These are phyloP conservation scores for Cinnamomum micranthum DNA, from an alignment of 164 flowering plant species.

Conservation along the genomic window DNA sequence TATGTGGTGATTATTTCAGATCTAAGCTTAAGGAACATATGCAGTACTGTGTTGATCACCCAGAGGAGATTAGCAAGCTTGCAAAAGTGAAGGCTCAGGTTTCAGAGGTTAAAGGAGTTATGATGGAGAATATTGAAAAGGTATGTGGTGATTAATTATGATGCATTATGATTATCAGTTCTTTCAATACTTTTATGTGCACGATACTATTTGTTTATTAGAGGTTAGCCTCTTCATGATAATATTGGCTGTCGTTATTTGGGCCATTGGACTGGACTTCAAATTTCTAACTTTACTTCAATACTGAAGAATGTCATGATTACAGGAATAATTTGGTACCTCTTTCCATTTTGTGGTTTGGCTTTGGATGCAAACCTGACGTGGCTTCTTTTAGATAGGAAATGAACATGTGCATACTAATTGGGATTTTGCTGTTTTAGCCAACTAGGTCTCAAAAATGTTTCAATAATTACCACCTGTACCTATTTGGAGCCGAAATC, in stretches of 20 bases:
- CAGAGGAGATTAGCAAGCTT: slow-evolving; percentile 28
- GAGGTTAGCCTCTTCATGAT: not conserved
- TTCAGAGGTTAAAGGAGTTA: slow-evolving; percentile 30
- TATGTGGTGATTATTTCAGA: slow-evolving; percentile 5
- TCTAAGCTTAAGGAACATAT: slow-evolving; percentile 24
- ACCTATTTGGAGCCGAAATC: not conserved
- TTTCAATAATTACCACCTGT: not conserved
- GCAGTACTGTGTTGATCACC: slow-evolving; percentile 27
- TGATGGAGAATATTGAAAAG: slow-evolving; percentile 34
- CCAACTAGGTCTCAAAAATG: not conserved
- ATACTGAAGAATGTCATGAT: too few species aligned
- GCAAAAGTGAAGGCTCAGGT: slow-evolving; percentile 36
- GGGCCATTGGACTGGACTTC: not conserved
- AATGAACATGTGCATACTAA: not conserved
- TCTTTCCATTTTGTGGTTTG: not conserved
- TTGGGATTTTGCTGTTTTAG: not conserved
- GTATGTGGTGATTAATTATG: slow-evolving; percentile 9
- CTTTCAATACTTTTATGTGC: not conserved
- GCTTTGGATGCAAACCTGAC: too few species aligned
- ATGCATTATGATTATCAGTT: too few species aligned
- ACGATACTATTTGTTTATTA: not conserved
- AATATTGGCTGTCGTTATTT: not conserved
- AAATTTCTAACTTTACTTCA: not conserved
- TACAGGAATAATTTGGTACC: not conserved
- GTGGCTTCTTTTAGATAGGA: too few species aligned